Percentiles rank a stretch among this genome's conserved stretches.
Conservation (phyloP, 495 filamentous ascomycete species). For the Aspergillus conjunctus region DNA sequence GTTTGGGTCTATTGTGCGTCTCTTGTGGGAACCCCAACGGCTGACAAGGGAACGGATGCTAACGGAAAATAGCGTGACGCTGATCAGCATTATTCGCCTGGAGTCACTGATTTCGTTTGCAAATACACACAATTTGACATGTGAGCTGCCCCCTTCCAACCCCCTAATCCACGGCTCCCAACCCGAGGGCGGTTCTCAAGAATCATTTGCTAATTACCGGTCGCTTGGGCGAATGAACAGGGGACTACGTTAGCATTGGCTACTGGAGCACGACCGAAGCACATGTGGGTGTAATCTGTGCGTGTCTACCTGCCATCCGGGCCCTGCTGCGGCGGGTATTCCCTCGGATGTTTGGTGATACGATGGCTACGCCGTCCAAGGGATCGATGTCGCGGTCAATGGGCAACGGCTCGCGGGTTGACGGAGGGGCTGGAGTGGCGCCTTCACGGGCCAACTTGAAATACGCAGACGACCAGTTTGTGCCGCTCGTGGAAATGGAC, state of each 20-base stretch:
- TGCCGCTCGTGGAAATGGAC: conserved; percentile 30
- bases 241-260: conserved; percentile 38
- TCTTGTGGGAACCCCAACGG: not conserved
- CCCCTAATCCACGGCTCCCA: not conserved
- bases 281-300: conserved; percentile 39
- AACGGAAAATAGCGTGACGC: conserved; percentile 30
- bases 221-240: conserved; percentile 17
- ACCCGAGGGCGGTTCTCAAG: not conserved
- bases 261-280: conserved; percentile 41
- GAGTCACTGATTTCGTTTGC: conserved; percentile 38
- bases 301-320: conserved; percentile 37
- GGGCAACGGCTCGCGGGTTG: conserved; percentile 26
- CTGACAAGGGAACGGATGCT: not conserved
- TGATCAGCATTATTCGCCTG: conserved; percentile 40
- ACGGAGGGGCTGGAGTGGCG: conserved; percentile 11
- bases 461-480: conserved; percentile 18
- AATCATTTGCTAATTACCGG: no score
- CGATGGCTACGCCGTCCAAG: not conserved
- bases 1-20: conserved; percentile 41
- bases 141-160: conserved; percentile 23
- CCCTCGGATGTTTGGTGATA: conserved; percentile 33
- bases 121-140: conserved; percentile 34
- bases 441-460: conserved; percentile 6
- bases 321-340: conserved; percentile 31
- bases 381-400: conserved; percentile 16